Percentiles rank a stretch among this genome's conserved stretches.
These are phyloP conservation scores for Metschnikowia baotianmanensis DNA, from an alignment of 805 yeast genomes.

Conservation along the genomic window DNA sequence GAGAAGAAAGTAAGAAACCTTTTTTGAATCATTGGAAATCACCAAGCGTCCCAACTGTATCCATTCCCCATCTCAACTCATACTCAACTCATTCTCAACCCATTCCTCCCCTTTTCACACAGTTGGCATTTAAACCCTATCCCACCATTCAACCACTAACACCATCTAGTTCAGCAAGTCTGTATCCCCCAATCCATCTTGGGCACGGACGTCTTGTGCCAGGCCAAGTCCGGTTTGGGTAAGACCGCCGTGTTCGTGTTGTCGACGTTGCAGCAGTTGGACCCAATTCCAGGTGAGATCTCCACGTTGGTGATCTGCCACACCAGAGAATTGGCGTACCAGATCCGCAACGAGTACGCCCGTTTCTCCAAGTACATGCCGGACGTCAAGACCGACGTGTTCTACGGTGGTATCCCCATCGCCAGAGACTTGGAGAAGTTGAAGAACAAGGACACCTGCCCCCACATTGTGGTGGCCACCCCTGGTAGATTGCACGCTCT, in stretches of 20 bases:
- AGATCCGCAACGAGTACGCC: slow-evolving; percentile 94
- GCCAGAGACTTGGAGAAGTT: slow-evolving; percentile 81
- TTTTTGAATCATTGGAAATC: too few species aligned
- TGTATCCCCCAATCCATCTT: slow-evolving; percentile 97
- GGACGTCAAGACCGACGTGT: slow-evolving; percentile 93
- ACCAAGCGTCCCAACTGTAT: background rate
- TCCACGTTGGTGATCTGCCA: slow-evolving; percentile 94
- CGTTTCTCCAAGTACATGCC: slow-evolving; percentile 99
- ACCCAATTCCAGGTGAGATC: slow-evolving; percentile 96
- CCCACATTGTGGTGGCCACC: slow-evolving; percentile 95
- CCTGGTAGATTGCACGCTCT: slow-evolving; percentile 97
- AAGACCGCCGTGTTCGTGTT: slow-evolving; percentile 97
- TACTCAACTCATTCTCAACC: background rate
- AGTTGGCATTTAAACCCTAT: too few species aligned
- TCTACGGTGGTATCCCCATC: slow-evolving; percentile 93
- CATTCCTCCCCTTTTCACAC: background rate
- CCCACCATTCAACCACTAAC: too few species aligned
- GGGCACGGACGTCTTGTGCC: slow-evolving; percentile 97
- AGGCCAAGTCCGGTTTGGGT: slow-evolving; percentile 99
- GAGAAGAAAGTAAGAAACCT: too few species aligned
- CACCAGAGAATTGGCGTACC: slow-evolving; percentile 98
- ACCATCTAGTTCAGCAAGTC: slow-evolving; percentile 81
- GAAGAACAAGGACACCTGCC: slow-evolving; percentile 90
- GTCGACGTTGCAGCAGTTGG: slow-evolving; percentile 94
- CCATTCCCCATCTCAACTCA: background rate